phyloP scores from a whole-genome alignment of 306 rosid genomes.

The Gastrolobium villosum region DNA sequence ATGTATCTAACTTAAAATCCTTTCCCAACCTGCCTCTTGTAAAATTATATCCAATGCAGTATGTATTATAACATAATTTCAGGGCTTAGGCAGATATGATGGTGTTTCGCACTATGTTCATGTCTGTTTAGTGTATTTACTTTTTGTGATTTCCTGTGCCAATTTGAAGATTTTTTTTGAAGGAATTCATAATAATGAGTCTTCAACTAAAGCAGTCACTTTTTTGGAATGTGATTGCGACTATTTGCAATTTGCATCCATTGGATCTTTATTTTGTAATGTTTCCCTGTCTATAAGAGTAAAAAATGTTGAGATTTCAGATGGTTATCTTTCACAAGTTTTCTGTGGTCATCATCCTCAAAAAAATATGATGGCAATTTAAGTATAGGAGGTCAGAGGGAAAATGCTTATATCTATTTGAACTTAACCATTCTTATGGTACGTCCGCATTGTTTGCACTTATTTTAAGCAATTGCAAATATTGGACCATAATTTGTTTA shows the following conservation, averaged over 20 bases:
- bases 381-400: background rate
- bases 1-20: conserved; percentile 26
- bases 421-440: background rate
- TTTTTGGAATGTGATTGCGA: conserved; percentile 8
- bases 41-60: background rate
- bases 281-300: conserved; percentile 19
- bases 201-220: background rate
- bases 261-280: conserved; percentile 4
- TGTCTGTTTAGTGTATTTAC: background rate
- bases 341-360: background rate
- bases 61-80: background rate
- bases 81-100: background rate
- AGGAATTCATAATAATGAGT: conserved; percentile 10
- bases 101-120: background rate
- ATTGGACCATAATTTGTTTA: conserved; percentile 30
- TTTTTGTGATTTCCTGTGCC: conserved; percentile 25
- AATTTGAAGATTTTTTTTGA: background rate
- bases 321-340: background rate
- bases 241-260: background rate
- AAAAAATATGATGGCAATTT: conserved; percentile 10
- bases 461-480: conserved; percentile 7
- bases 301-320: conserved; percentile 9
- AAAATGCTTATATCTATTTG: conserved; percentile 22
- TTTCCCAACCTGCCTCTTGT: background rate
- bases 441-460: conserved; percentile 12